Evolutionary conservation across 2,329 filamentous ascomycete genomes (phyloP).

Genomic region (Fusarium continuum): DNA sequence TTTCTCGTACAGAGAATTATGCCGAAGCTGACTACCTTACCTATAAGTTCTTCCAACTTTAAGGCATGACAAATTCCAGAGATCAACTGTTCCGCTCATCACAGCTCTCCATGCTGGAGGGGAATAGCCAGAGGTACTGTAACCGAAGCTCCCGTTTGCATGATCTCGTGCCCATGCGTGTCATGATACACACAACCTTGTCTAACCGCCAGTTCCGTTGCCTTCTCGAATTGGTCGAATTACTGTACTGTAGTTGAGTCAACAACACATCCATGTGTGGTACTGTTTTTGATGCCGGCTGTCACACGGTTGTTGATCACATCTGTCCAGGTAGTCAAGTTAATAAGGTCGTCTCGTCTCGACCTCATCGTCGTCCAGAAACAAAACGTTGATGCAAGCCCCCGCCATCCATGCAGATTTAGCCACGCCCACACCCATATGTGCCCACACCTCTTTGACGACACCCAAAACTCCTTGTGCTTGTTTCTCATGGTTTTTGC

Average conservation of each 20-base stretch:
- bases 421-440: constrained; percentile 37
- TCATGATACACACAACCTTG: constrained; percentile 27
- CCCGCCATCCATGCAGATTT: constrained; percentile 35
- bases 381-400: constrained; percentile 38
- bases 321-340: constrained; percentile 11
- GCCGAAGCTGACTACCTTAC: background rate
- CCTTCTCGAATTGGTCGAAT: constrained; percentile 10
- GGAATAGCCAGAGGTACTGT: background rate
- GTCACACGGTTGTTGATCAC: constrained; percentile 32
- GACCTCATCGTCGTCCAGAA: constrained; percentile 20
- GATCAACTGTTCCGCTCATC: background rate
- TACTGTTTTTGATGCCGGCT: constrained; percentile 2
- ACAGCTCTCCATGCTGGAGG: background rate
- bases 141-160: constrained; percentile 20
- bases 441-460: constrained; percentile 28
- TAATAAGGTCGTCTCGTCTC: constrained; percentile 22
- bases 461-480: constrained; percentile 11
- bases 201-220: constrained; percentile 12
- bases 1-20: no score
- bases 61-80: background rate
- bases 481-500: constrained; percentile 18
- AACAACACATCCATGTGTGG: background rate
- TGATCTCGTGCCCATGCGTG: constrained; percentile 36
- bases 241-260: background rate
- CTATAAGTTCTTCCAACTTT: background rate